A percentile compares a stretch with the other conserved stretches of the same genome.
Evolutionary conservation across 768 basidiomycete species (phyloP).

Genomic region (Serendipita sp.): DNA sequence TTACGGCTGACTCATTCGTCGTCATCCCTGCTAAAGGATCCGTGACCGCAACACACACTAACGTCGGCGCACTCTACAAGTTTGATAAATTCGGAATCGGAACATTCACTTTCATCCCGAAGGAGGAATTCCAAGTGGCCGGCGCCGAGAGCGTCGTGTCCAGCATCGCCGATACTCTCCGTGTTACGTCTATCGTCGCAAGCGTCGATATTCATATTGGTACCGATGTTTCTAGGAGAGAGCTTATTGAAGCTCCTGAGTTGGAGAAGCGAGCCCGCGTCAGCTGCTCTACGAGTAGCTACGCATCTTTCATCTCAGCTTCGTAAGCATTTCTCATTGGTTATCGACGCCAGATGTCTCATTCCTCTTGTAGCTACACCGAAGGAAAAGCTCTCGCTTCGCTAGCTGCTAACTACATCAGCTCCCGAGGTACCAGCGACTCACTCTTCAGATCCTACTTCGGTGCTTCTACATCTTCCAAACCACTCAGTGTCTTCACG

Average conservation of each 20-base stretch:
- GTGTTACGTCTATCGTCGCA: background rate
- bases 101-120: slow-evolving; percentile 26
- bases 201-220: background rate
- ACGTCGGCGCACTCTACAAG: slow-evolving; percentile 27
- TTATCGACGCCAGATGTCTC: background rate
- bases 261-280: slow-evolving; percentile 24
- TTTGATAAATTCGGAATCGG: slow-evolving; percentile 27
- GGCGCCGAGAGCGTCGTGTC: slow-evolving; percentile 22
- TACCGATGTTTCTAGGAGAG: background rate
- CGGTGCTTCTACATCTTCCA: slow-evolving; percentile 20
- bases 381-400: slow-evolving; percentile 28
- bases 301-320: slow-evolving; percentile 26
- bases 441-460: slow-evolving; percentile 28
- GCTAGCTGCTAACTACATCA: slow-evolving; percentile 22
- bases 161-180: slow-evolving; percentile 16
- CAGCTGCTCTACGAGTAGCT: slow-evolving; percentile 24
- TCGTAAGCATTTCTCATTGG: slow-evolving; percentile 15
- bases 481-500: slow-evolving; percentile 23
- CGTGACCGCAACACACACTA: slow-evolving; percentile 11
- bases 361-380: slow-evolving; percentile 18
- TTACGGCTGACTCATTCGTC: slow-evolving; percentile 26
- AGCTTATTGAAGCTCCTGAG: background rate
- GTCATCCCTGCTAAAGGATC: background rate
- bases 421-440: slow-evolving; percentile 22
- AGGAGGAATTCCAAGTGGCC: slow-evolving; percentile 24